Evolutionary conservation across 1,284 basidiomycete species (phyloP), one percentile per base, ranked within the genome.

Genomic region (Stygiomarasmius scandens): DNA sequence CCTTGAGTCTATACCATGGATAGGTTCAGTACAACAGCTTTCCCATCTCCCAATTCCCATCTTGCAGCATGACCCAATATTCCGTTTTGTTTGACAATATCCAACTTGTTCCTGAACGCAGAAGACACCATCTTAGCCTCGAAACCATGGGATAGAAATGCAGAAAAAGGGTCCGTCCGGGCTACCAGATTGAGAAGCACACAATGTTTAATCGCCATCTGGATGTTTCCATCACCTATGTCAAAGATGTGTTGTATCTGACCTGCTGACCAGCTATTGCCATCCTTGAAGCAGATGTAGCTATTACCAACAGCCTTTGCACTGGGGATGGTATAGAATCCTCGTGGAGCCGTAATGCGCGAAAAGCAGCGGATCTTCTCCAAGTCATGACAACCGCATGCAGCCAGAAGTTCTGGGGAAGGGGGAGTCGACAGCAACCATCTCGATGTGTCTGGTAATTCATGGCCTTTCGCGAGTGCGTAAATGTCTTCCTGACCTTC

Each of bases 171-270:
- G 24, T 57, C 22, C 14, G 14, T 19, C 16, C n/a, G 11, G 5
- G 38, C 38, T 16, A 4, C 16, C 14, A 19, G n/a, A 12, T 41
- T 19, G 11, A 41, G 38, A 4, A n/a, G 38, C 38, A 41, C 14
- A 16, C n/a, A 16, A 12, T 16, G 11, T 41, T 19, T 41, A 41
- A 41, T 41, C 8, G 38, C 38, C 38, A 41, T 41, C 8, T 16
- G n/a, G 5, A 41, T 41, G 11, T 9, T n/a, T 19, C 38, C 38
- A n/a, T 41, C 38, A 41, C 11, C 11, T 5, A 16, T 9, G 25
- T 46, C 51, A 20, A 52, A 57, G 23, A 57, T 51, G 32, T 52
- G 49, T 29, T 57, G 49, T n/a, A 57, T 57, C 12, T 50, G 55
- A 32, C 49, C 55, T 22, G 55, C 49, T 2, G 24, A 10, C 55